Percentiles rank a stretch among this genome's conserved stretches.
phyloP scores from a whole-genome alignment of 352 stramenopile genomes.

The Globisporangium splendens region DNA sequence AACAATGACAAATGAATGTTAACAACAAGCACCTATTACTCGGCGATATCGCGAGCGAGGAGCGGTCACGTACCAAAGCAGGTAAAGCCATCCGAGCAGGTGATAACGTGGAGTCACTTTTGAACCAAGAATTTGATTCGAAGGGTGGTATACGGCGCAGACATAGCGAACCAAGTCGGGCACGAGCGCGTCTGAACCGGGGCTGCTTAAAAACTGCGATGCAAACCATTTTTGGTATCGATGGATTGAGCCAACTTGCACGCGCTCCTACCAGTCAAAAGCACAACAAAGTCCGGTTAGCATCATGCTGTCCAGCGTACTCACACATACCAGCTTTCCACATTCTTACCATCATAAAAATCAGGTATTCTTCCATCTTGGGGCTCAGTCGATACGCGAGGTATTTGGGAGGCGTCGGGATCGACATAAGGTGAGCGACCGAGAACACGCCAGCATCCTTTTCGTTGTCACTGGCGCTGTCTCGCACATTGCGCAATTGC shows the following conservation, averaged over 20 bases:
- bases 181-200: slow-evolving; percentile 68
- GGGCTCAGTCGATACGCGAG: slow-evolving; percentile 75
- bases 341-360: slow-evolving; percentile 78
- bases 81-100: slow-evolving; percentile 83
- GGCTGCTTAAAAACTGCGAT: slow-evolving; percentile 66
- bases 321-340: neutral
- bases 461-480: slow-evolving; percentile 35
- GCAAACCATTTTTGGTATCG: slow-evolving; percentile 88
- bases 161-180: slow-evolving; percentile 82
- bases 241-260: slow-evolving; percentile 70
- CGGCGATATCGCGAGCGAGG: neutral
- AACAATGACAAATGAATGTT: no score
- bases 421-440: slow-evolving; percentile 70
- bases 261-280: slow-evolving; percentile 42
- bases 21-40: no score
- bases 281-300: neutral
- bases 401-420: slow-evolving; percentile 68
- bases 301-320: no score
- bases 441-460: slow-evolving; percentile 57
- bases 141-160: slow-evolving; percentile 80
- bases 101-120: slow-evolving; percentile 87
- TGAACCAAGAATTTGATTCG: slow-evolving; percentile 73
- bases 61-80: slow-evolving; percentile 53
- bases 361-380: slow-evolving; percentile 83
- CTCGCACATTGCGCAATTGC: slow-evolving; percentile 62